Conservation (phyloP, 164 flowering plant species). For the Santalum album region DNA sequence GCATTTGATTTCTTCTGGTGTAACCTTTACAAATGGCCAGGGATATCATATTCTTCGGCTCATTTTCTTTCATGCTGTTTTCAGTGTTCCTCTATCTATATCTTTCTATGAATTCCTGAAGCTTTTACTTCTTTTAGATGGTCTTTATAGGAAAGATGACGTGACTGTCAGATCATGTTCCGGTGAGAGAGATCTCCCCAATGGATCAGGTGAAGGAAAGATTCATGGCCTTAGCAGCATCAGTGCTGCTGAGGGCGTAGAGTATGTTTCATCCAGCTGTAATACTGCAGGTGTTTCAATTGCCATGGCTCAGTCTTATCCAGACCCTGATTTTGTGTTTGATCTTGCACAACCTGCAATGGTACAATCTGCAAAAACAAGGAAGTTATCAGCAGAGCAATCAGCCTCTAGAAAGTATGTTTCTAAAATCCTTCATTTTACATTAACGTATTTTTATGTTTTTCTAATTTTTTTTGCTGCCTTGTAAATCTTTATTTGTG, state of each 20-base stretch:
- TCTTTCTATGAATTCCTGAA: too few relatives aligned
- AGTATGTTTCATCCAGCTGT: background rate
- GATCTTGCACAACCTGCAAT: background rate
- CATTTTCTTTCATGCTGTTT: too few relatives aligned
- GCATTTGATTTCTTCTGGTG: too few relatives aligned
- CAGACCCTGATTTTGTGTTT: background rate
- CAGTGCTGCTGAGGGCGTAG: background rate
- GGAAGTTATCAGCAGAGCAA: background rate
- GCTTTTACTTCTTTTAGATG: background rate
- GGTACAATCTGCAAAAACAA: background rate
- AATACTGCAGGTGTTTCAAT: background rate
- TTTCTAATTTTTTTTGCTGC: too few relatives aligned
- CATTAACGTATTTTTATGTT: too few relatives aligned
- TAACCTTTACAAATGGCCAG: too few relatives aligned
- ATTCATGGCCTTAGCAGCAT: too few relatives aligned
- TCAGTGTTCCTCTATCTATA: too few relatives aligned
- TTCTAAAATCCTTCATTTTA: too few relatives aligned
- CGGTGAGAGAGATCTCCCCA: background rate
- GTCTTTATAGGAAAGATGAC: background rate
- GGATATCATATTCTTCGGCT: too few relatives aligned
- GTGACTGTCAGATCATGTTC: background rate
- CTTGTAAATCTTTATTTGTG: too few relatives aligned
- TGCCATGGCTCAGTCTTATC: background rate
- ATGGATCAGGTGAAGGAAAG: too few relatives aligned
- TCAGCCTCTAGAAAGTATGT: background rate